These are phyloP conservation scores for Solanum bukasovii DNA, from an alignment of 257 asterid species.

Conservation along the genomic window DNA sequence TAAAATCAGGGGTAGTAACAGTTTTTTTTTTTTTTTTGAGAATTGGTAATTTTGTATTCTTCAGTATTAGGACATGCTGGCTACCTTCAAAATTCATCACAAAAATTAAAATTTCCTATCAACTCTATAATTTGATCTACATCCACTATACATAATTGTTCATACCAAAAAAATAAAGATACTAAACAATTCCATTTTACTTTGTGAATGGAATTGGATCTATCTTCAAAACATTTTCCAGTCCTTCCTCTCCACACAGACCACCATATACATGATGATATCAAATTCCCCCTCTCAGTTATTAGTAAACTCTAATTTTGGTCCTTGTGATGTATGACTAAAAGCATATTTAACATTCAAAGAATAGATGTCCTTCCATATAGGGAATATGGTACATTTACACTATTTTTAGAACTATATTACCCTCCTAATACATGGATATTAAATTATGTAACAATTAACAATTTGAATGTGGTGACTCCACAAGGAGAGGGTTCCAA, in stretches of 20 bases:
- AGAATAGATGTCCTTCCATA: background rate
- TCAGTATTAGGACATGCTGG: background rate
- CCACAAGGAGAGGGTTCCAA: background rate
- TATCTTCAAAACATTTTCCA: background rate
- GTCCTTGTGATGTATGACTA: background rate
- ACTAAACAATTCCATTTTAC: background rate
- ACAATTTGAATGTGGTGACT: background rate
- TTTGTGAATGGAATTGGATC: background rate
- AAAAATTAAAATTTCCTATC: background rate
- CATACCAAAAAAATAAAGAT: background rate
- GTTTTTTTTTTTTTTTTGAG: no score
- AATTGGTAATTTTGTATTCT: background rate
- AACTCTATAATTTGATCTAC: background rate
- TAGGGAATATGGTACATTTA: background rate
- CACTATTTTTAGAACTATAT: background rate
- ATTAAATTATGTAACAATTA: background rate
- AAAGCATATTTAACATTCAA: background rate
- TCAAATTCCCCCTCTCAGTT: background rate
- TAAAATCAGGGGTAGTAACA: background rate
- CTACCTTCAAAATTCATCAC: background rate
- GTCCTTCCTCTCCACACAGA: background rate
- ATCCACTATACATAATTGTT: background rate
- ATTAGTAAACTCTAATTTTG: background rate
- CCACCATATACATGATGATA: background rate
- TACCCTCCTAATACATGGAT: background rate